A percentile compares a stretch with the other conserved stretches of the same genome.
Evolutionary conservation across 306 rosid species (phyloP).

Genomic region (Trifolium fragiferum): DNA sequence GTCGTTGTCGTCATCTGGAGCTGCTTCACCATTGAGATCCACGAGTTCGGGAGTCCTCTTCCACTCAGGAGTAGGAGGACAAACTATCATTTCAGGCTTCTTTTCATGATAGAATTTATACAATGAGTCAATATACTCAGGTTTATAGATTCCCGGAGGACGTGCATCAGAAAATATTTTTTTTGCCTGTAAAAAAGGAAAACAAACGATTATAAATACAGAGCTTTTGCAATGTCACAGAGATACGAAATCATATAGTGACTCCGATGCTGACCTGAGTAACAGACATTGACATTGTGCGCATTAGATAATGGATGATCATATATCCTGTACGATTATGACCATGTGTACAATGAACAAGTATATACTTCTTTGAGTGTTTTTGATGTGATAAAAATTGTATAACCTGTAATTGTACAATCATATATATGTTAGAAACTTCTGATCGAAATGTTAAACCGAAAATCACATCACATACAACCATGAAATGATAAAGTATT

Average conservation of each 20-base stretch:
- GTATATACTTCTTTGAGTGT: conserved; percentile 84
- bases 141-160: conserved; percentile 98
- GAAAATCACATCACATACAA: conserved; percentile 1
- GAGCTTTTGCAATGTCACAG: conserved; percentile 29
- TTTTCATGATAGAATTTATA: conserved; percentile 88
- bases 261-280: conserved; percentile 64
- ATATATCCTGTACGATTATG: conserved; percentile 98
- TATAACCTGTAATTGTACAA: conserved; percentile 61
- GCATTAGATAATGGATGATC: conserved; percentile 92
- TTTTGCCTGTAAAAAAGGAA: conserved; percentile 71
- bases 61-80: conserved; percentile 96
- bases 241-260: conserved; percentile 27
- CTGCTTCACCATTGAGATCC: conserved; percentile 95
- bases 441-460: conserved; percentile 7
- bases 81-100: conserved; percentile 72
- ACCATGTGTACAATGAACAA: conserved; percentile 98
- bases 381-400: conserved; percentile 84
- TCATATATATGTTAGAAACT: conserved; percentile 31
- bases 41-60: conserved; percentile 85
- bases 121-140: conserved; percentile 84
- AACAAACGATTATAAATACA: conserved; percentile 32
- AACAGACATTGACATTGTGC: conserved; percentile 66
- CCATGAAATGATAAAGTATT: conserved; percentile 24
- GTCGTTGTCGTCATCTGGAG: conserved; percentile 51
- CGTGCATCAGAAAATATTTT: conserved; percentile 83